These are phyloP conservation scores for Lactarius hengduanensis DNA, from an alignment of 768 basidiomycete species.

Conservation along the genomic window DNA sequence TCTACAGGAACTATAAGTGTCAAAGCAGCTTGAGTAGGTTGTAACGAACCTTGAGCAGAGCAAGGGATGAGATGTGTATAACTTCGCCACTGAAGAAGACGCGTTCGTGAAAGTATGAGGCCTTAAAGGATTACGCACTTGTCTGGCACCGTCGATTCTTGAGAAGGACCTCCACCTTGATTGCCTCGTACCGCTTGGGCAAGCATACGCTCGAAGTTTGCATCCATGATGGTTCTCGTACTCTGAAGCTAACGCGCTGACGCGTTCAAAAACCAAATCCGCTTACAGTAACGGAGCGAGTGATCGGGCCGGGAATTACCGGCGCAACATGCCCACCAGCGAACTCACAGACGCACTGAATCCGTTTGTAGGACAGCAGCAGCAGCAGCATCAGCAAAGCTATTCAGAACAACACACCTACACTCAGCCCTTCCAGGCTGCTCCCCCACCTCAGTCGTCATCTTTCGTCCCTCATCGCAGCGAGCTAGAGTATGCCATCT, in stretches of 20 bases:
- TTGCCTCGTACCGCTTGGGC: slow-evolving; percentile 33
- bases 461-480: slow-evolving; percentile 51
- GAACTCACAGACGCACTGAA: slow-evolving; percentile 80
- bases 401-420: slow-evolving; percentile 15
- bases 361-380: slow-evolving; percentile 51
- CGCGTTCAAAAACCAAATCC: background rate
- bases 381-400: background rate
- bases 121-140: slow-evolving; percentile 49
- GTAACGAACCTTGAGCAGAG: slow-evolving; percentile 84
- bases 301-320: slow-evolving; percentile 11
- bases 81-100: slow-evolving; percentile 69
- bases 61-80: slow-evolving; percentile 95
- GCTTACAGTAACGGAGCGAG: background rate
- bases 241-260: background rate
- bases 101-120: slow-evolving; percentile 14
- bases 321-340: slow-evolving; percentile 55
- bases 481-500: slow-evolving; percentile 62
- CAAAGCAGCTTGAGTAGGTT: background rate
- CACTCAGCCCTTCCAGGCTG: slow-evolving; percentile 7
- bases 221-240: slow-evolving; percentile 31
- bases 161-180: slow-evolving; percentile 33
- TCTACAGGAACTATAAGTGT: slow-evolving; percentile 50
- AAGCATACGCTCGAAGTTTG: slow-evolving; percentile 38
- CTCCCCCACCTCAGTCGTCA: slow-evolving; percentile 8
- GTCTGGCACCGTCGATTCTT: slow-evolving; percentile 63